Evolutionary conservation across 345 rosid genomes (phyloP), one percentile per base, ranked within the genome.

Genomic region (Aquilaria sinensis): DNA sequence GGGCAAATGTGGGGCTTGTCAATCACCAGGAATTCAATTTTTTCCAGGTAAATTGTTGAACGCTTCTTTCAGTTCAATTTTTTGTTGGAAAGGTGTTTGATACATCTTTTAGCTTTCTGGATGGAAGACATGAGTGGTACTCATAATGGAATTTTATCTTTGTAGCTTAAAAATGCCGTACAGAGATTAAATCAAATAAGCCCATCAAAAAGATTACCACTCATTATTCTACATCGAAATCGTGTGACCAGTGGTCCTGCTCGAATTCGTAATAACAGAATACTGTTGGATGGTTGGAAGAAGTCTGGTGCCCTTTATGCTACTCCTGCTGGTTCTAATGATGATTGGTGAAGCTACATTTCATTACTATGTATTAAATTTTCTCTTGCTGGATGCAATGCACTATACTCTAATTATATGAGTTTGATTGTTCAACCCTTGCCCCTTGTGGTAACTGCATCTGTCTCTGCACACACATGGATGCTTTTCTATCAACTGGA

Each of bases 301-400:
- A 82, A 74, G 14, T 75, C 93, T 11, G 86, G 90, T 72, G 91
- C 92, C 67, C 90, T 94, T 47, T 94, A 88, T 61, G 78, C 82
- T 56, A 86, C 99, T 51, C 99, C 99, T 53, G 67, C 72, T 57
- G 99, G 99, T 67, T 90, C 97, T 45, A 91, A 94, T 69, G 99
- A 94, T 80, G 99, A 94, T 74, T 94, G 99, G 99, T 94, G 72
- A 62, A 74, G 62, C 55, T n/a, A 10, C 34, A 2, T 59, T 54
- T 23, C 57, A 43, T 49, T 30, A 45, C 47, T 34, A 31, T 54
- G 5, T 51, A 33, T 37, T 51, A 16, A 3, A 53, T 53, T 23
- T 16, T 37, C 8, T 37, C 43, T 37, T 37, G 5, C 43, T 37
- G 43, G 43, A 9, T 5, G 7, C 43, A 37, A 37, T 37, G 43